A percentile compares a stretch with the other conserved stretches of the same genome.
Evolutionary conservation across 2,329 filamentous ascomycete species (phyloP).

Genomic region (Trichoderma sp.): DNA sequence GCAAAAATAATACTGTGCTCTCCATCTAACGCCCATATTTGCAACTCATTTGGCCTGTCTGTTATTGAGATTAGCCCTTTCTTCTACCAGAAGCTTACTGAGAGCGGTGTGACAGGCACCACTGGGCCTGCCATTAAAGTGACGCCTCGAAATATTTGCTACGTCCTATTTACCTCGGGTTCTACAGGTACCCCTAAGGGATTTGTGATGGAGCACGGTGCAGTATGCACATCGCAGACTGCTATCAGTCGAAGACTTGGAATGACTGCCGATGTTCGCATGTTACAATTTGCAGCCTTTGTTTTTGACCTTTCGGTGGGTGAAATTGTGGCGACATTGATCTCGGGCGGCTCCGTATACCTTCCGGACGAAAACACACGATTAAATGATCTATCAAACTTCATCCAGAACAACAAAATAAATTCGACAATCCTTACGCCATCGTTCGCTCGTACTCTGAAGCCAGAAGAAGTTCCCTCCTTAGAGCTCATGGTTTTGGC

Average conservation of each 20-base stretch:
- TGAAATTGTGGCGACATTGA: constrained; percentile 3
- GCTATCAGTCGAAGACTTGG: background rate
- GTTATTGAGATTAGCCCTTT: constrained; percentile 13
- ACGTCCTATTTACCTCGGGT: constrained; percentile 15
- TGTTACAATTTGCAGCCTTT: constrained; percentile 13
- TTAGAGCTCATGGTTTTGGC: background rate
- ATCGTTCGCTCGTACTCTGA: background rate
- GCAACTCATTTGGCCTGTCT: constrained; percentile 18
- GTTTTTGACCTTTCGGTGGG: constrained; percentile 16
- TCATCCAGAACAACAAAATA: background rate
- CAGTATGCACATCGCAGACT: background rate
- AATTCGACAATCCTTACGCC: constrained; percentile 8
- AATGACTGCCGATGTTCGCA: constrained; percentile 4
- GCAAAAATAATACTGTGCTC: constrained; percentile 15
- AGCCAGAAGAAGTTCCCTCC: background rate
- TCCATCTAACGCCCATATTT: constrained; percentile 22
- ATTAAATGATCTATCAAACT: background rate
- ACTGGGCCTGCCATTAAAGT: background rate
- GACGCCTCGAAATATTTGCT: constrained; percentile 7
- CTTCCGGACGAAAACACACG: constrained; percentile 6
- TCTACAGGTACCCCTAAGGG: constrained; percentile 14
- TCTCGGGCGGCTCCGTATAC: constrained; percentile 1
- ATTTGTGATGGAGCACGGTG: constrained; percentile 9
- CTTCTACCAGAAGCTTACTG: background rate
- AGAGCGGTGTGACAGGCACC: background rate